Conservation (phyloP, 1,284 basidiomycete species). For the Polyporus tsugae region DNA sequence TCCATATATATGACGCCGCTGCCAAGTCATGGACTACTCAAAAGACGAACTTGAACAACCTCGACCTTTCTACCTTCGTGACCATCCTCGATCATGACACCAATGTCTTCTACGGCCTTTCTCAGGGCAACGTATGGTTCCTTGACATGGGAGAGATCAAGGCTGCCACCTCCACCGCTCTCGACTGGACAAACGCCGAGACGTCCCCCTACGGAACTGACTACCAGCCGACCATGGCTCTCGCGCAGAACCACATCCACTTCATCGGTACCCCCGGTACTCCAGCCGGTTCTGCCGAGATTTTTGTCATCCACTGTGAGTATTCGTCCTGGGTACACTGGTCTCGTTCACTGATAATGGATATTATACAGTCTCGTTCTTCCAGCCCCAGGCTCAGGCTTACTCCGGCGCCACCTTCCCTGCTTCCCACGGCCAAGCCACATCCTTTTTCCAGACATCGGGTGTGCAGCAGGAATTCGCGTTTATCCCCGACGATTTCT, state of each 20-base stretch:
- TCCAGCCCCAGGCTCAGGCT: slow-evolving; percentile 79
- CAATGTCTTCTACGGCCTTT: slow-evolving; percentile 80
- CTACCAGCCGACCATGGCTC: slow-evolving; percentile 78
- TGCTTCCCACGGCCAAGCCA: slow-evolving; percentile 73
- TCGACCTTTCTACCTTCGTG: slow-evolving; percentile 63
- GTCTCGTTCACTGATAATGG: neutral
- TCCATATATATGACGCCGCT: slow-evolving; percentile 75
- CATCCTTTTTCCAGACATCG: slow-evolving; percentile 75
- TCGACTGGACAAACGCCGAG: slow-evolving; percentile 70
- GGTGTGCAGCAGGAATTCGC: slow-evolving; percentile 85
- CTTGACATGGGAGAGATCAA: slow-evolving; percentile 73
- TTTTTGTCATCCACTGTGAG: slow-evolving; percentile 91
- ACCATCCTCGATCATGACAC: slow-evolving; percentile 91
- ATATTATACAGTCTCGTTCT: slow-evolving; percentile 68
- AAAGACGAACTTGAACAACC: slow-evolving; percentile 53
- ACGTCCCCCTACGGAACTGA: slow-evolving; percentile 58
- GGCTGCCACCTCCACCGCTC: slow-evolving; percentile 60
- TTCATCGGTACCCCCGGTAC: slow-evolving; percentile 80
- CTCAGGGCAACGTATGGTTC: slow-evolving; percentile 65
- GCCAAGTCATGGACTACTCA: slow-evolving; percentile 75
- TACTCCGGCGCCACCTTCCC: slow-evolving; percentile 76
- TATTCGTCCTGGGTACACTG: slow-evolving; percentile 1
- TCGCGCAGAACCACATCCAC: slow-evolving; percentile 83
- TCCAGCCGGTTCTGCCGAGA: slow-evolving; percentile 71
- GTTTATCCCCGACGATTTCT: slow-evolving; percentile 85